These are phyloP conservation scores for Xylaria curta DNA, from an alignment of 495 filamentous ascomycete species.

Conservation along the genomic window DNA sequence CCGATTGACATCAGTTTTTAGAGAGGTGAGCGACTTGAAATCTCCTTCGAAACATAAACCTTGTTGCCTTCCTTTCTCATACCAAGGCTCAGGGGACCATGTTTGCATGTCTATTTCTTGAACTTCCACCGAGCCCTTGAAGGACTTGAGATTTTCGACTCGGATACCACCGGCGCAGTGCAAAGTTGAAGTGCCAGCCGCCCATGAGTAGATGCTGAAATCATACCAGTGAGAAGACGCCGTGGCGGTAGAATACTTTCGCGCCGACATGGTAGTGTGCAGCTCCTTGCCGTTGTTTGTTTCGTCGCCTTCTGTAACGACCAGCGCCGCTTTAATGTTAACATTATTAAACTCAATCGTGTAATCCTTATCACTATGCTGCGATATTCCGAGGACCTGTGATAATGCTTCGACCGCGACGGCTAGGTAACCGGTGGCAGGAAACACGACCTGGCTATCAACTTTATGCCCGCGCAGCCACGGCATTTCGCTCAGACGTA, in stretches of 20 bases:
- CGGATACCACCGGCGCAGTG: background rate
- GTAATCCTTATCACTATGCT: background rate
- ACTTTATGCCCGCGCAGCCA: conserved; percentile 58
- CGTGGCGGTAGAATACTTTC: background rate
- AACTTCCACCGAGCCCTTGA: background rate
- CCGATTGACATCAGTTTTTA: background rate
- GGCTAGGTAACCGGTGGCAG: conserved; percentile 58
- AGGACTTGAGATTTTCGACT: background rate
- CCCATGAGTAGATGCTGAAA: background rate
- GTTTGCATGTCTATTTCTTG: background rate
- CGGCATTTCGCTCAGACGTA: conserved; percentile 33
- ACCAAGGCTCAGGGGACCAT: background rate
- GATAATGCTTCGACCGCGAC: conserved; percentile 57
- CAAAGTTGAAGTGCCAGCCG: background rate
- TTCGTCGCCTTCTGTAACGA: background rate
- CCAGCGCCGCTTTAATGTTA: background rate
- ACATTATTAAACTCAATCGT: background rate
- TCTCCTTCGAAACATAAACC: background rate
- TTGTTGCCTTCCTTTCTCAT: background rate
- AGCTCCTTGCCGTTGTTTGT: conserved; percentile 31
- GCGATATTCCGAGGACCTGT: conserved; percentile 22
- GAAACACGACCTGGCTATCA: conserved; percentile 53
- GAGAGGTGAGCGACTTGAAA: background rate
- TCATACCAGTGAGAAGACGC: background rate
- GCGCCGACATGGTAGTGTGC: background rate